Percentiles rank a stretch among this genome's conserved stretches.
phyloP scores from a whole-genome alignment of 257 asterid species.

The Solanum corneliomulleri region DNA sequence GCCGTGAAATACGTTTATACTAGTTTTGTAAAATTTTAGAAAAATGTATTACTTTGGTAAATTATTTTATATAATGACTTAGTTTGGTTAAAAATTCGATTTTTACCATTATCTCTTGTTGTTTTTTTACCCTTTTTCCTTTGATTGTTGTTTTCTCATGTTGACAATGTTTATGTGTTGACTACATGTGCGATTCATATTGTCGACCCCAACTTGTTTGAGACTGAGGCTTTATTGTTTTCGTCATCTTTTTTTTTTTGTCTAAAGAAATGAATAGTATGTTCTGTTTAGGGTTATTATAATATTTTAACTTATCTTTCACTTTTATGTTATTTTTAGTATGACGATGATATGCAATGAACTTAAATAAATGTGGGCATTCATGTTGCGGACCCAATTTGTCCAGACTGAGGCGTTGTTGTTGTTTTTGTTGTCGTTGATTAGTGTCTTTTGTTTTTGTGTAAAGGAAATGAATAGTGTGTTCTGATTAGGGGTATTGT shows the following conservation, averaged over 20 bases:
- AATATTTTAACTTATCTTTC: not conserved
- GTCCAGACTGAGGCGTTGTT: not conserved
- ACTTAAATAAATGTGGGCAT: not conserved
- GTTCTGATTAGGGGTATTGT: not conserved
- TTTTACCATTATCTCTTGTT: not conserved
- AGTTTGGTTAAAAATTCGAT: too few relatives aligned
- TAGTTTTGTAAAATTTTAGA: too few relatives aligned
- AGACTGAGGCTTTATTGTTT: not conserved
- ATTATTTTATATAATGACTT: too few relatives aligned
- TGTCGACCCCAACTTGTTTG: not conserved
- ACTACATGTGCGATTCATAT: not conserved
- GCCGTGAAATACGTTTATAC: too few relatives aligned
- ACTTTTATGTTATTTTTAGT: not conserved
- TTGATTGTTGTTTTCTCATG: not conserved
- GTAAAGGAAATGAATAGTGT: slow-evolving; percentile 2
- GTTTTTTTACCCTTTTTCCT: not conserved
- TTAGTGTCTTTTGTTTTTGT: not conserved
- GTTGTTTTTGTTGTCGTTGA: not conserved
- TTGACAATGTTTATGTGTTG: slow-evolving; percentile 9
- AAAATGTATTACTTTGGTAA: too few relatives aligned
- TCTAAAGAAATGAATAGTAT: not conserved
- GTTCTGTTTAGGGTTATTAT: not conserved
- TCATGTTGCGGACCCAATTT: not conserved
- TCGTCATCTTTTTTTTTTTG: not conserved
- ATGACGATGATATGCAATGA: not conserved